Conservation (phyloP, 352 stramenopile genomes). For the Thraustotheca clavata region DNA sequence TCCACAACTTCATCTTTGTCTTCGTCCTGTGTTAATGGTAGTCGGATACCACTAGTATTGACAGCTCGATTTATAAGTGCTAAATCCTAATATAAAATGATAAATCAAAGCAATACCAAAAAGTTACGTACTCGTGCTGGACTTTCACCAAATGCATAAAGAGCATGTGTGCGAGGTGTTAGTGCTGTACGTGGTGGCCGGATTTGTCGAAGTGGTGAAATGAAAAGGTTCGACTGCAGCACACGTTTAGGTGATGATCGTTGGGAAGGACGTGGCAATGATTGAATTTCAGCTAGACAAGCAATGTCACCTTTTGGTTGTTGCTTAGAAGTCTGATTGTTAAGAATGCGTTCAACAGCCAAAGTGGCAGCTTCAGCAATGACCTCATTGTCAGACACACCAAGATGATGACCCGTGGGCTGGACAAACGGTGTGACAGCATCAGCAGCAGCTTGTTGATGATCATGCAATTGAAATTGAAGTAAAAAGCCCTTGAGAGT, state of each 20-base stretch:
- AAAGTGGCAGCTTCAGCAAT: constrained; percentile 62
- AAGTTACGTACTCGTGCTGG: constrained; percentile 53
- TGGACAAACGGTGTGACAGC: constrained; percentile 32
- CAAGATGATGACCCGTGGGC: constrained; percentile 30
- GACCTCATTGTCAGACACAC: constrained; percentile 68
- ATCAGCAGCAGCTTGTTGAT: constrained; percentile 62
- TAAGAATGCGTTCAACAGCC: constrained; percentile 36
- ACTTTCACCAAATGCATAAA: constrained; percentile 84
- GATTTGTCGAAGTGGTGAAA: constrained; percentile 74
- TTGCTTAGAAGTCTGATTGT: constrained; percentile 39
- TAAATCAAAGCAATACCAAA: neutral
- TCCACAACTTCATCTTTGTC: neutral
- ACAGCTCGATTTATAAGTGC: constrained; percentile 69
- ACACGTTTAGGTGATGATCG: constrained; percentile 77
- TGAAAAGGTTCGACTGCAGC: constrained; percentile 73
- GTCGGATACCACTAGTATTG: constrained; percentile 26
- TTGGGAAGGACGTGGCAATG: constrained; percentile 61
- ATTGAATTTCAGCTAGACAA: constrained; percentile 64
- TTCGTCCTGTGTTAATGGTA: neutral
- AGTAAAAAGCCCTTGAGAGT: constrained; percentile 81
- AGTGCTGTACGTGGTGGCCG: constrained; percentile 57
- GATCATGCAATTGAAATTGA: constrained; percentile 78
- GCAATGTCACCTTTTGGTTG: constrained; percentile 28
- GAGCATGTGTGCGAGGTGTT: constrained; percentile 65
- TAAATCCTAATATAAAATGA: constrained; percentile 34